Conservation (phyloP, 352 stramenopile genomes). For the Hyphochytrium catenoides region DNA sequence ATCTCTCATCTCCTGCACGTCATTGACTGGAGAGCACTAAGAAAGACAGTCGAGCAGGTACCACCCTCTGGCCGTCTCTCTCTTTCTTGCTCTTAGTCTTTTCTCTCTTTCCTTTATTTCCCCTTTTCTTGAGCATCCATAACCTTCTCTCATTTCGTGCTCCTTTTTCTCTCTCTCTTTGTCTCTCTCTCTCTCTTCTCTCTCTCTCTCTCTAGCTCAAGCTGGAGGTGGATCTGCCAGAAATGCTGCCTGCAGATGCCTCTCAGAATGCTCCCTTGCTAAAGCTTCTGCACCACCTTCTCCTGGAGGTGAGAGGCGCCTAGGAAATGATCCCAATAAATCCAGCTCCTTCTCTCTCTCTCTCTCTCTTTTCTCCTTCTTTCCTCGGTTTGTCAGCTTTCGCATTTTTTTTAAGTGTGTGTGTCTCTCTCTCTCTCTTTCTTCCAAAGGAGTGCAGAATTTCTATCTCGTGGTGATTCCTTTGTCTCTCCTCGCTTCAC, state of each 20-base stretch:
- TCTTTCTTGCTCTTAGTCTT: too few species aligned
- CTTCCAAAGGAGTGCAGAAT: background rate
- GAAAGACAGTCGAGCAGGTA: conserved; percentile 41
- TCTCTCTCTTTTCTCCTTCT: too few species aligned
- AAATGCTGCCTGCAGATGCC: conserved; percentile 28
- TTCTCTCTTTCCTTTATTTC: too few species aligned
- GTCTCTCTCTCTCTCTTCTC: background rate
- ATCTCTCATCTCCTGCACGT: conserved; percentile 60
- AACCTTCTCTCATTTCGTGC: background rate
- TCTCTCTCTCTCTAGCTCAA: conserved; percentile 20
- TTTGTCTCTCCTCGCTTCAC: conserved; percentile 2
- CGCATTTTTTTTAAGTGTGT: too few species aligned
- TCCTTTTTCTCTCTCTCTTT: background rate
- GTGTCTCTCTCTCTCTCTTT: background rate
- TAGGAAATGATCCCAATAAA: too few species aligned
- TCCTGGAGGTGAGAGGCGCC: conserved; percentile 33
- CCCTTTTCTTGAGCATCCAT: background rate
- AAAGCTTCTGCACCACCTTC: conserved; percentile 37
- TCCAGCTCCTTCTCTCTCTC: too few species aligned
- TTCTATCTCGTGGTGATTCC: background rate
- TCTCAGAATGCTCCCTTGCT: conserved; percentile 33
- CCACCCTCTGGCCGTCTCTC: too few species aligned
- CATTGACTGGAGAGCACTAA: conserved; percentile 50
- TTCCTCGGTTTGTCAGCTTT: too few species aligned
- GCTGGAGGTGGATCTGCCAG: conserved; percentile 34